phyloP scores from a whole-genome alignment of 495 filamentous ascomycete species.

The Cladorrhinum samala region DNA sequence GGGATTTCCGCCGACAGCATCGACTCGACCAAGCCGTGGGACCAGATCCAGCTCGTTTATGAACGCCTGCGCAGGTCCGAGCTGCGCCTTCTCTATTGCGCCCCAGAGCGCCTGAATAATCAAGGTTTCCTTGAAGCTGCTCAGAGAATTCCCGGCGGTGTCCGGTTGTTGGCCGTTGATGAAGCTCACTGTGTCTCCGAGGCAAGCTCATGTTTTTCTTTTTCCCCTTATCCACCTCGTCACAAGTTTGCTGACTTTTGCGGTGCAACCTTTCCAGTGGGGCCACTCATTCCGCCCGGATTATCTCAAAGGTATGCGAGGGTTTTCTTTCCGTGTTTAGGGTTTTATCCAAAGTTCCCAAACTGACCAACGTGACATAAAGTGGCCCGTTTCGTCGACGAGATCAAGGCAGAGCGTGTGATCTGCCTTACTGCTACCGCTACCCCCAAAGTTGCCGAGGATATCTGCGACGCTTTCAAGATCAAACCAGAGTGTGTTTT shows the following conservation, averaged over 20 bases:
- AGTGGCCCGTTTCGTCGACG: conserved; percentile 51
- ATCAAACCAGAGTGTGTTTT: conserved; percentile 44
- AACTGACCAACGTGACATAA: not conserved
- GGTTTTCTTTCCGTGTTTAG: not conserved
- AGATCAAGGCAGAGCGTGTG: conserved; percentile 51
- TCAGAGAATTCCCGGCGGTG: conserved; percentile 42
- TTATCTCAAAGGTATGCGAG: conserved; percentile 40
- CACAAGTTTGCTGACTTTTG: too few relatives aligned
- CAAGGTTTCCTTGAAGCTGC: conserved; percentile 51
- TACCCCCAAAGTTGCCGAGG: conserved; percentile 46
- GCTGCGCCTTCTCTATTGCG: conserved; percentile 51
- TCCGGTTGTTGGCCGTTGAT: conserved; percentile 53
- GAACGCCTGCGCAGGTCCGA: conserved; percentile 37
- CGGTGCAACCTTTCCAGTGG: too few relatives aligned
- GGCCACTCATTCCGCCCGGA: conserved; percentile 54
- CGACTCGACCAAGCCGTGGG: conserved; percentile 46
- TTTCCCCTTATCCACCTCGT: too few relatives aligned
- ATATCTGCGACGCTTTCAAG: conserved; percentile 47
- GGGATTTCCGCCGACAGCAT: conserved; percentile 46
- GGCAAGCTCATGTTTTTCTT: conserved; percentile 1
- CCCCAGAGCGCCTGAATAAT: conserved; percentile 54
- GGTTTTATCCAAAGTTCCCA: too few relatives aligned
- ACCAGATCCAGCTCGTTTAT: conserved; percentile 40
- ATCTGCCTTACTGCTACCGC: conserved; percentile 55
- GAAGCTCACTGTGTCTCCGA: conserved; percentile 56